phyloP scores from a whole-genome alignment of 169 alveolate genomes.

The Plasmodium inui region DNA sequence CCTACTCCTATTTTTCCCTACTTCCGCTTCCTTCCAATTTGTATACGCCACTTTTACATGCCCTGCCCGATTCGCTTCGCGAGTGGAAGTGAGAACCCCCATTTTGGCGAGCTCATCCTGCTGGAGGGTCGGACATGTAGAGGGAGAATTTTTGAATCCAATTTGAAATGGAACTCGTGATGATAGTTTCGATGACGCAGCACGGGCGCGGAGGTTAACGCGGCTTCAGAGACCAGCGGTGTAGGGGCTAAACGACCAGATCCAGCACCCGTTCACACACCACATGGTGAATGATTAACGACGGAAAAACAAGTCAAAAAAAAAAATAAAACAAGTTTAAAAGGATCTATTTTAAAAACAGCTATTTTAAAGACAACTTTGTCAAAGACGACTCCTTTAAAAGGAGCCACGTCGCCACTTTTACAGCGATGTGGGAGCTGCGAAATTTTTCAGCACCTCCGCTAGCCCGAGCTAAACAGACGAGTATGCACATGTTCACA shows the following conservation, averaged over 20 bases:
- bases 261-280: not conserved
- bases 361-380: not conserved
- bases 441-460: not conserved
- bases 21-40: not conserved
- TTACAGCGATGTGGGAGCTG: conserved; percentile 8
- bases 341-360: not conserved
- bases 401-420: conserved; percentile 10
- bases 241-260: not conserved
- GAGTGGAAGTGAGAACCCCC: not conserved
- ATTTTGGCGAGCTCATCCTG: not conserved
- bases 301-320: conserved; percentile 4
- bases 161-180: not conserved
- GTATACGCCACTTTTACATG: not conserved
- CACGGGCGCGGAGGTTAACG: not conserved
- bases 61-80: not conserved
- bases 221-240: not conserved
- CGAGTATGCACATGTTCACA: not conserved
- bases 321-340: not conserved
- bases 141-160: not conserved
- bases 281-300: not conserved
- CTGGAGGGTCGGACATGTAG: not conserved
- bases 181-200: not conserved
- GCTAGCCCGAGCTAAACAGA: not conserved
- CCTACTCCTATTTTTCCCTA: not conserved
- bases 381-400: not conserved